Evolutionary conservation across 2,329 filamentous ascomycete genomes (phyloP), one percentile per base, ranked within the genome.

Genomic region (Pestalotiopsis sp.): DNA sequence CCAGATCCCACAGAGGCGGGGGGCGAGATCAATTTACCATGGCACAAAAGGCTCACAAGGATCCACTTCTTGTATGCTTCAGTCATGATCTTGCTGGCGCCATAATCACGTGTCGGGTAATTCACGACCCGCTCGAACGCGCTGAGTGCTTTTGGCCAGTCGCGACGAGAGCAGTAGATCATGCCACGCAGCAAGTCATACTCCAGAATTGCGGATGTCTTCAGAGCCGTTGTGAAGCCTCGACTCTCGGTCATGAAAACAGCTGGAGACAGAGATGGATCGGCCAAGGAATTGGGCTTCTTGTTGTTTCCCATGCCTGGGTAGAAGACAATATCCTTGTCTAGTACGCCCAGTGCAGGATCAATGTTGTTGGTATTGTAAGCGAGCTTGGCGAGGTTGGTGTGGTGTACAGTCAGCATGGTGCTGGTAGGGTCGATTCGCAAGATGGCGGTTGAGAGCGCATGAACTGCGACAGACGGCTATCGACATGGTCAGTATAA

Each of bases 41-140:
- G 83, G 6, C 88, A 84, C 20, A 99, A 83, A 67, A 98, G 85
- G 66, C 90, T 89, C 11, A 94, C 86, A 17, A 99, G 82, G 9
- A 97, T 78, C 92, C 94, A 98, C 80, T 95, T 97, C 82, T 95
- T 97, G 84, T 97, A 95, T 5, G 94, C 93, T 72, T 97, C 94
- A 4, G 92, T 85, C 92, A 96, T 96, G 65, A 97, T 86, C 77
- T 90, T 91, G 79, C 91, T 95, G 13, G 89, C 84, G 45, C 89
- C 85, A 39, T 85, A 83, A 23, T 90, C 90, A 65, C 83, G 85
- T 0, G 86, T 84, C 0, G 94, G 93, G 68, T 91, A 90, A 3
- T 90, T 88, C 45, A 97, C 83, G 58, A 89, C 87, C 69, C 88
- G 85, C 73, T 90, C 88, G 31, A 94, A 84, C 38, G 90, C 89